Conservation (phyloP, 2,329 filamentous ascomycete genomes). For the Tolypocladium tundrense region DNA sequence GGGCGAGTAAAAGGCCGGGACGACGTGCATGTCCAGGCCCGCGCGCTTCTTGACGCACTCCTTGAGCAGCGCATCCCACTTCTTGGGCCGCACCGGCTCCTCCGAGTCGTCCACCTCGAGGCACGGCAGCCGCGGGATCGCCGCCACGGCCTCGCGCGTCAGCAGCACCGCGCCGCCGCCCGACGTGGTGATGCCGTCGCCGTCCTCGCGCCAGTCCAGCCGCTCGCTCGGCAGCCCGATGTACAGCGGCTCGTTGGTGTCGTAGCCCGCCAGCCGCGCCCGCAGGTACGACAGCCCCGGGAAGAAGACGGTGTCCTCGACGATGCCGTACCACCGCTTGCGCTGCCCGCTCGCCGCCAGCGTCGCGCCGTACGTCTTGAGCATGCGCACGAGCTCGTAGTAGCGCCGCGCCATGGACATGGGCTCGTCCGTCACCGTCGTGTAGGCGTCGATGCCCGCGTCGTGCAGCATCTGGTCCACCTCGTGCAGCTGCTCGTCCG, state of each 20-base stretch:
- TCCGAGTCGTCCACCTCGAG: slow-evolving; percentile 12
- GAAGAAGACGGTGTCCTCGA: slow-evolving; percentile 38
- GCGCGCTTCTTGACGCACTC: slow-evolving; percentile 26
- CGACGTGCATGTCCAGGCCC: slow-evolving; percentile 26
- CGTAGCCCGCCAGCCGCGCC: slow-evolving; percentile 23
- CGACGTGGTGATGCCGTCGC: slow-evolving; percentile 24
- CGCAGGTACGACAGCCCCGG: slow-evolving; percentile 29
- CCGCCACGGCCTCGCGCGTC: slow-evolving; percentile 21
- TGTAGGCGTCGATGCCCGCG: slow-evolving; percentile 28
- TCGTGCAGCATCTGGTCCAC: slow-evolving; percentile 19
- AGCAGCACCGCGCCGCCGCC: slow-evolving; percentile 36
- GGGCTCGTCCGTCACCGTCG: slow-evolving; percentile 19
- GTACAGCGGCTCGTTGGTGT: slow-evolving; percentile 23
- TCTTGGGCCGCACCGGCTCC: slow-evolving; percentile 10
- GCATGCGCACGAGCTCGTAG: slow-evolving; percentile 24
- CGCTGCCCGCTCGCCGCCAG: slow-evolving; percentile 22
- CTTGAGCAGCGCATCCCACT: slow-evolving; percentile 32
- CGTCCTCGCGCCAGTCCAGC: slow-evolving; percentile 30
- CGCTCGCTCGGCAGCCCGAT: slow-evolving; percentile 33
- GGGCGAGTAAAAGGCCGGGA: slow-evolving; percentile 33
- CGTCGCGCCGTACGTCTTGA: slow-evolving; percentile 21
- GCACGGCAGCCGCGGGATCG: slow-evolving; percentile 27
- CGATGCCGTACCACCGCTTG: slow-evolving; percentile 31
- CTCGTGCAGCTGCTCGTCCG: slow-evolving; percentile 18
- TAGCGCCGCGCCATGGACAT: slow-evolving; percentile 24